Conservation (phyloP, 1,284 basidiomycete genomes). For the Ganoderma sinense region DNA sequence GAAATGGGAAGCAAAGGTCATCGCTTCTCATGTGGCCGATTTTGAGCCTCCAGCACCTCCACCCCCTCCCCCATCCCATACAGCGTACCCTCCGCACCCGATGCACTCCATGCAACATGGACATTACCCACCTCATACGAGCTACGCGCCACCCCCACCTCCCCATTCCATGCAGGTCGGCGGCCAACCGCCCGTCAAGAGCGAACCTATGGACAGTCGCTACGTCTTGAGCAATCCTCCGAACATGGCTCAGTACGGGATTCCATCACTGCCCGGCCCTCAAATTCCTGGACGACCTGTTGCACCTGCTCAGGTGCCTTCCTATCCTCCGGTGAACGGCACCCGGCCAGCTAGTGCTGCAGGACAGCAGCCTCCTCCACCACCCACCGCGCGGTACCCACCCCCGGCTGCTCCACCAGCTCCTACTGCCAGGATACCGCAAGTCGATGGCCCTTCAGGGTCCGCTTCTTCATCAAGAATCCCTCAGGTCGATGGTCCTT, state of each 20-base stretch:
- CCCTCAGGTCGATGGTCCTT: conserved; percentile 61
- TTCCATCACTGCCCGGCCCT: conserved; percentile 73
- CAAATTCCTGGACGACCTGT: conserved; percentile 56
- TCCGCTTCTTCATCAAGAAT: conserved; percentile 36
- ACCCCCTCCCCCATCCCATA: conserved; percentile 47
- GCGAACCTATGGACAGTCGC: conserved; percentile 71
- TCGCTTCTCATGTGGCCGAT: conserved; percentile 93
- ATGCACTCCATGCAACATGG: conserved; percentile 34
- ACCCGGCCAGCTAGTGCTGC: conserved; percentile 25
- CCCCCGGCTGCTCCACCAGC: conserved; percentile 20
- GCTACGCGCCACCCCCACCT: conserved; percentile 47
- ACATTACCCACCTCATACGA: conserved; percentile 47
- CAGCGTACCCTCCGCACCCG: conserved; percentile 38
- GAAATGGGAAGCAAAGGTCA: conserved; percentile 96
- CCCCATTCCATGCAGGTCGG: conserved; percentile 44
- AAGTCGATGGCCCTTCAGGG: conserved; percentile 54
- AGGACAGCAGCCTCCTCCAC: conserved; percentile 32
- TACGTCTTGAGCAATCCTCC: conserved; percentile 60
- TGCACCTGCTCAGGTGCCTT: conserved; percentile 48
- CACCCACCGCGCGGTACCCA: conserved; percentile 38
- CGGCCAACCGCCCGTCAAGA: conserved; percentile 59
- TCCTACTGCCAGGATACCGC: conserved; percentile 59
- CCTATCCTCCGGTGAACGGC: conserved; percentile 29
- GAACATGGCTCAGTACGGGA: conserved; percentile 52
- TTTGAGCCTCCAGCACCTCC: conserved; percentile 70